Percentiles rank a stretch among this genome's conserved stretches.
phyloP scores from a whole-genome alignment of 768 basidiomycete species.

The Suillus fuscotomentosus region DNA sequence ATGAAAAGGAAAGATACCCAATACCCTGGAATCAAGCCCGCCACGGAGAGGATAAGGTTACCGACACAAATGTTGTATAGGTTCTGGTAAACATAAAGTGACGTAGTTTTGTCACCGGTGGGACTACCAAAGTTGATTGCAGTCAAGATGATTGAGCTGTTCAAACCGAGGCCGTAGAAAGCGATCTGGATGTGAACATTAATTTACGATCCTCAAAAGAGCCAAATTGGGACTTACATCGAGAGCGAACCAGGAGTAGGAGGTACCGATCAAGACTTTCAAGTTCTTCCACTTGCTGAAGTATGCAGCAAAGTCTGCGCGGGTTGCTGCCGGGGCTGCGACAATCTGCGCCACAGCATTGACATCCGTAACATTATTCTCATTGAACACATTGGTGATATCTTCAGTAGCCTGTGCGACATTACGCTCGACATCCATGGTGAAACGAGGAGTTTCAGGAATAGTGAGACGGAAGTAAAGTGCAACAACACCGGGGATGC shows the following conservation, averaged over 20 bases:
- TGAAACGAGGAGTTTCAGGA: constrained; percentile 88
- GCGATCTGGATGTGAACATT: constrained; percentile 52
- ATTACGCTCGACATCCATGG: constrained; percentile 90
- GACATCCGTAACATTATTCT: constrained; percentile 46
- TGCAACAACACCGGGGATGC: constrained; percentile 75
- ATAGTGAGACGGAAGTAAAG: constrained; percentile 94
- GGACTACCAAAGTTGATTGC: constrained; percentile 66
- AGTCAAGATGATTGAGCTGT: constrained; percentile 71
- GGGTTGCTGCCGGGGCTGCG: constrained; percentile 65
- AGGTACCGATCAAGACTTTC: constrained; percentile 74
- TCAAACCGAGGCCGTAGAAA: constrained; percentile 87
- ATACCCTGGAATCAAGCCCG: constrained; percentile 84
- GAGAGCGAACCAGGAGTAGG: constrained; percentile 89
- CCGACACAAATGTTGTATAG: constrained; percentile 69
- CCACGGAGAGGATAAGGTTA: constrained; percentile 72
- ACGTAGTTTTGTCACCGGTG: constrained; percentile 21
- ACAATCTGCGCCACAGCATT: constrained; percentile 60
- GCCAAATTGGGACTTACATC: constrained; percentile 48
- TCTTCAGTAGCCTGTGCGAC: constrained; percentile 72
- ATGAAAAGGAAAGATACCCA: constrained; percentile 56
- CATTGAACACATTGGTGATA: constrained; percentile 65
- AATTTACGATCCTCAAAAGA: not conserved
- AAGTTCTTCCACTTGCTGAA: constrained; percentile 75
- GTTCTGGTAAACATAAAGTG: constrained; percentile 48
- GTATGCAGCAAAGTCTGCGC: constrained; percentile 64